A percentile compares a stretch with the other conserved stretches of the same genome.
These are phyloP conservation scores for Eremochloa ophiuroides DNA, from an alignment of 176 grass and related monocot genomes.

Conservation along the genomic window DNA sequence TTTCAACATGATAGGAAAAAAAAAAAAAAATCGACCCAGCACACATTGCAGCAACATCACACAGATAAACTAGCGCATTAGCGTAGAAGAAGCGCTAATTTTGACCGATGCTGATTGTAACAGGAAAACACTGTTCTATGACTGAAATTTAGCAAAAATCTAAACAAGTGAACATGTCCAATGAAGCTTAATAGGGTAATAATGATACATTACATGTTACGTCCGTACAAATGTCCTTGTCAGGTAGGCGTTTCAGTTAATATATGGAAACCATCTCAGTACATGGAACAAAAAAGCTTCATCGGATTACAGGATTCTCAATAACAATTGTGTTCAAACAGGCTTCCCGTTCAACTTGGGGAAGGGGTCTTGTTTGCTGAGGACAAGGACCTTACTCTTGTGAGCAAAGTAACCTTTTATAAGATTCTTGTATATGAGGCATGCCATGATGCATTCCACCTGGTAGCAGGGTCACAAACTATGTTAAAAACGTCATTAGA, in stretches of 20 bases:
- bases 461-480: conserved; percentile 10
- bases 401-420: conserved; percentile 91
- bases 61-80: too few relatives aligned
- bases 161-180: too few relatives aligned
- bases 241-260: neutral
- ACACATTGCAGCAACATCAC: too few relatives aligned
- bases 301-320: neutral
- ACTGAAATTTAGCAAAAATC: too few relatives aligned
- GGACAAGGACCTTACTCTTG: conserved; percentile 93
- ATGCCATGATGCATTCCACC: conserved; percentile 87
- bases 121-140: too few relatives aligned
- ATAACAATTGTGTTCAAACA: conserved; percentile 22
- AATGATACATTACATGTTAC: conserved; percentile 18
- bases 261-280: neutral
- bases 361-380: conserved; percentile 94
- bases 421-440: conserved; percentile 91
- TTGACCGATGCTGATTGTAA: too few relatives aligned
- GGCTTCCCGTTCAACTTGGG: conserved; percentile 89
- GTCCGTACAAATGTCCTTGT: conserved; percentile 10
- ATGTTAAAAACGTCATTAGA: neutral
- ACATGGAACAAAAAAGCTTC: neutral
- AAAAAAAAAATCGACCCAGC: too few relatives aligned
- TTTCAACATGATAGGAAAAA: neutral
- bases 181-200: neutral
- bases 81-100: too few relatives aligned